phyloP scores from a whole-genome alignment of 108 stramenopile genomes.

The Stephanodiscus minutulus region DNA sequence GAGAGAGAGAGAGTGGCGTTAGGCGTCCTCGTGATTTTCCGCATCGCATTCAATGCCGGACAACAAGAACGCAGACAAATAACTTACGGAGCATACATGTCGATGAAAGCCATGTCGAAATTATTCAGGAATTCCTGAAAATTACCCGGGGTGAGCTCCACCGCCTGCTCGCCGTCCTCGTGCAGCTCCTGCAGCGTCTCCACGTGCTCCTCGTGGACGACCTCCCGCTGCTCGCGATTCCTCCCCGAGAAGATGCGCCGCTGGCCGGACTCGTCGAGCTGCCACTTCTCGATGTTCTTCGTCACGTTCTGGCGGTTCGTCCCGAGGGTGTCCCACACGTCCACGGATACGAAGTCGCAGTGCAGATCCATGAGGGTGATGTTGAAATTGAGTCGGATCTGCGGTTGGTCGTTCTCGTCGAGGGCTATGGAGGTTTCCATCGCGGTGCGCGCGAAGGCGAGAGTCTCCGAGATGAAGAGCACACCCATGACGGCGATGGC shows the following conservation, averaged over 20 bases:
- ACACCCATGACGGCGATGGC: conserved; percentile 87
- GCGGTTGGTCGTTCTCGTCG: conserved; percentile 88
- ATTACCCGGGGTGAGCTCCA: conserved; percentile 57
- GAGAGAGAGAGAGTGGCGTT: not conserved
- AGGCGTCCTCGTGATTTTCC: not conserved
- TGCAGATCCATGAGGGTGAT: conserved; percentile 89
- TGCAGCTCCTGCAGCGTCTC: conserved; percentile 81
- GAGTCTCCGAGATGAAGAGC: conserved; percentile 92
- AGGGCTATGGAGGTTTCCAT: conserved; percentile 83
- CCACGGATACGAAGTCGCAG: conserved; percentile 91
- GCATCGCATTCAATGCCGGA: not conserved
- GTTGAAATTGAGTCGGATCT: conserved; percentile 92
- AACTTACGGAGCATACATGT: conserved; percentile 93
- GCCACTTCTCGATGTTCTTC: conserved; percentile 98
- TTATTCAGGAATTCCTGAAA: conserved; percentile 63
- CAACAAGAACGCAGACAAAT: conserved; percentile 35
- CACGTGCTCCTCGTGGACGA: conserved; percentile 89
- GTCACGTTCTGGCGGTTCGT: conserved; percentile 97
- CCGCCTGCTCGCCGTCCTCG: conserved; percentile 72
- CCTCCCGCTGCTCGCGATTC: conserved; percentile 88
- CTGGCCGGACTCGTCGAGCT: conserved; percentile 80
- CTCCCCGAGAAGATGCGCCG: conserved; percentile 89
- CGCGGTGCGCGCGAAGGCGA: conserved; percentile 82
- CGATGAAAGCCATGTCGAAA: conserved; percentile 87
- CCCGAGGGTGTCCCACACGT: conserved; percentile 91